phyloP scores from a whole-genome alignment of 177 flowering plant species.

The Vitis hybrid region DNA sequence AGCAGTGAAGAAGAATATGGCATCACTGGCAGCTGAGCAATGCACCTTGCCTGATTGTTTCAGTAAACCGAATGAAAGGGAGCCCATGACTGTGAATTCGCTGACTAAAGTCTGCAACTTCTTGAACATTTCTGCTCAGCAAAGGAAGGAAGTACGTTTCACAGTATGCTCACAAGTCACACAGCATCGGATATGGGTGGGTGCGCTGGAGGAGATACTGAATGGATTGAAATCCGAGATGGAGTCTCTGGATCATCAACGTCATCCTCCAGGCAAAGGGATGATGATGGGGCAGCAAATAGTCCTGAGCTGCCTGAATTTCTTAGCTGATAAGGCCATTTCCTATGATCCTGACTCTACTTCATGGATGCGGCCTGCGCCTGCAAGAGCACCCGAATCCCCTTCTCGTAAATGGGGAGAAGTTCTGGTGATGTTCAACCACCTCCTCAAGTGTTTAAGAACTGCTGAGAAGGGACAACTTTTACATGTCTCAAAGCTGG shows the following conservation, averaged over 20 bases:
- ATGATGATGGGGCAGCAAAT: slow-evolving; percentile 59
- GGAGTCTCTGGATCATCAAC: slow-evolving; percentile 20
- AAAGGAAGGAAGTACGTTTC: slow-evolving; percentile 58
- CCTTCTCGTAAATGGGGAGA: slow-evolving; percentile 65
- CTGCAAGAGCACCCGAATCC: slow-evolving; percentile 30
- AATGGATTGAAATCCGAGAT: slow-evolving; percentile 56
- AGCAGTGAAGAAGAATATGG: slow-evolving; percentile 29
- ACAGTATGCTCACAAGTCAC: slow-evolving; percentile 70
- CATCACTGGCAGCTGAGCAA: slow-evolving; percentile 1
- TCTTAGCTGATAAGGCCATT: slow-evolving; percentile 38
- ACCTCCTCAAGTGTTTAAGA: slow-evolving; percentile 51
- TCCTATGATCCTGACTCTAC: slow-evolving; percentile 47
- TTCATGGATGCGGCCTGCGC: slow-evolving; percentile 76
- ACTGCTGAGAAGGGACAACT: slow-evolving; percentile 29
- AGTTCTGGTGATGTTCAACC: slow-evolving; percentile 69
- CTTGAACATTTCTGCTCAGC: slow-evolving; percentile 61
- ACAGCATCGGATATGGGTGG: slow-evolving; percentile 62
- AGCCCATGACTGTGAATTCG: slow-evolving; percentile 44
- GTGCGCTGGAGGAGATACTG: slow-evolving; percentile 56
- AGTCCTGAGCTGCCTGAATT: slow-evolving; percentile 50
- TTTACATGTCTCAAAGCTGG: slow-evolving; percentile 52
- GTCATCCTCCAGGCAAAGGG: slow-evolving; percentile 19
- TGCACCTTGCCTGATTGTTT: slow-evolving; percentile 31
- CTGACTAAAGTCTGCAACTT: slow-evolving; percentile 58
- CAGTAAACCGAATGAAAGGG: slow-evolving; percentile 45